Percentiles rank a stretch among this genome's conserved stretches.
phyloP scores from a whole-genome alignment of 2,329 filamentous ascomycete species.

The Clathrospora elynae region DNA sequence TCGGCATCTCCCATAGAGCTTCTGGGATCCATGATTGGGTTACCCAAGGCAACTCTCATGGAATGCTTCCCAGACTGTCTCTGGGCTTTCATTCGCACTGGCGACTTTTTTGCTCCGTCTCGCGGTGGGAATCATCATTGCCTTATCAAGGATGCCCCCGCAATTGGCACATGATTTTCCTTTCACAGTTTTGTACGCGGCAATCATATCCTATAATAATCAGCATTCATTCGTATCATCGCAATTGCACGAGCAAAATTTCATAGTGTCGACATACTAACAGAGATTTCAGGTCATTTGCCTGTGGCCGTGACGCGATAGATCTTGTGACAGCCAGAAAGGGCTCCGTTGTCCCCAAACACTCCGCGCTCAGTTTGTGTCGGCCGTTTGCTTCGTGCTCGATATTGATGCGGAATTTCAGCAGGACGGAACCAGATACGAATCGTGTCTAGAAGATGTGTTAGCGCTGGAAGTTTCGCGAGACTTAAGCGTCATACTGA shows the following conservation, averaged over 20 bases:
- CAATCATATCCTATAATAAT: constrained; percentile 46
- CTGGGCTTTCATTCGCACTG: constrained; percentile 19
- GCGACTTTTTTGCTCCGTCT: constrained; percentile 37
- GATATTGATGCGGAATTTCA: constrained; percentile 38
- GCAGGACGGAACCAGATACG: constrained; percentile 27
- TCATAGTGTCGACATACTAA: constrained; percentile 35
- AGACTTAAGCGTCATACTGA: constrained; percentile 22
- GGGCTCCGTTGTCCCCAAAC: constrained; percentile 36
- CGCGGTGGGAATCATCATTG: constrained; percentile 34
- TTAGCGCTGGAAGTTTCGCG: constrained; percentile 6
- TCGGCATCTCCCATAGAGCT: background rate
- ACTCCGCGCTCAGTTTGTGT: constrained; percentile 38
- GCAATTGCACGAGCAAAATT: background rate
- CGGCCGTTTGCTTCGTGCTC: constrained; percentile 33
- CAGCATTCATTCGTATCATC: constrained; percentile 14
- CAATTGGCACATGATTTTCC: constrained; percentile 43
- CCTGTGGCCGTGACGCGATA: constrained; percentile 38
- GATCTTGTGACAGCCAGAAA: constrained; percentile 42
- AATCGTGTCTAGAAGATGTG: constrained; percentile 29
- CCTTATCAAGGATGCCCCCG: constrained; percentile 34
- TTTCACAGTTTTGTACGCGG: constrained; percentile 44
- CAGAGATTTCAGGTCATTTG: constrained; percentile 40
- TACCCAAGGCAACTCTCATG: constrained; percentile 43
- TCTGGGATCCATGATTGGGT: background rate
- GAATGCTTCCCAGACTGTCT: constrained; percentile 44